These are phyloP conservation scores for Dothiorella sarmentorum DNA, from an alignment of 2,329 filamentous ascomycete genomes.

Conservation along the genomic window DNA sequence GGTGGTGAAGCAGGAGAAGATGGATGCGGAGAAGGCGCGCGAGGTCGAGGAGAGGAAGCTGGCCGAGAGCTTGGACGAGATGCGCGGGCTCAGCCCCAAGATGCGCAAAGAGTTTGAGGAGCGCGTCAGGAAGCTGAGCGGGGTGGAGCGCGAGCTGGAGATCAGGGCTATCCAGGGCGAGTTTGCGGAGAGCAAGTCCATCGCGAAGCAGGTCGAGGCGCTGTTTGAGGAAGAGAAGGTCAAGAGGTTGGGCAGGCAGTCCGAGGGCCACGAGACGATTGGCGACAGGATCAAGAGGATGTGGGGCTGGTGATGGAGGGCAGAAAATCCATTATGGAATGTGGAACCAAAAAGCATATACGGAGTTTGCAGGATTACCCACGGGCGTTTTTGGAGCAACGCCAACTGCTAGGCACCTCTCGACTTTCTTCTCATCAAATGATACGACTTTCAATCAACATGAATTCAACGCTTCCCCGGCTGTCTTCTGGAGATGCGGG, in stretches of 20 bases:
- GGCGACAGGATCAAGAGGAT: constrained; percentile 36
- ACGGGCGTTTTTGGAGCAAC: background rate
- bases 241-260: constrained; percentile 19
- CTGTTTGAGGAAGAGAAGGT: constrained; percentile 15
- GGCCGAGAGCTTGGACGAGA: constrained; percentile 24
- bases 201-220: constrained; percentile 32
- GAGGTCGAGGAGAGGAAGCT: constrained; percentile 32
- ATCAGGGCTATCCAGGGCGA: constrained; percentile 34
- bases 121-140: constrained; percentile 29
- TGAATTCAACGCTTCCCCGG: no score
- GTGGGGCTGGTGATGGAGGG: constrained; percentile 14
- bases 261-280: constrained; percentile 35
- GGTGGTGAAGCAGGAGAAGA: background rate
- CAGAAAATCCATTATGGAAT: no score
- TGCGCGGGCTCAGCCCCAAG: constrained; percentile 30
- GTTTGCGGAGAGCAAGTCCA: constrained; percentile 26
- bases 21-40: constrained; percentile 22
- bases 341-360: constrained; percentile 7
- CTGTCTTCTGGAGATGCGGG: no score
- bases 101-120: constrained; percentile 33
- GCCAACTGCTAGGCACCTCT: background rate
- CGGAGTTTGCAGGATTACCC: constrained; percentile 5
- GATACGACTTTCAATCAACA: background rate
- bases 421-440: background rate
- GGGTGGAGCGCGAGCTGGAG: constrained; percentile 34